phyloP scores from a whole-genome alignment of 2,329 filamentous ascomycete genomes.

The Colletotrichum echinochloae region DNA sequence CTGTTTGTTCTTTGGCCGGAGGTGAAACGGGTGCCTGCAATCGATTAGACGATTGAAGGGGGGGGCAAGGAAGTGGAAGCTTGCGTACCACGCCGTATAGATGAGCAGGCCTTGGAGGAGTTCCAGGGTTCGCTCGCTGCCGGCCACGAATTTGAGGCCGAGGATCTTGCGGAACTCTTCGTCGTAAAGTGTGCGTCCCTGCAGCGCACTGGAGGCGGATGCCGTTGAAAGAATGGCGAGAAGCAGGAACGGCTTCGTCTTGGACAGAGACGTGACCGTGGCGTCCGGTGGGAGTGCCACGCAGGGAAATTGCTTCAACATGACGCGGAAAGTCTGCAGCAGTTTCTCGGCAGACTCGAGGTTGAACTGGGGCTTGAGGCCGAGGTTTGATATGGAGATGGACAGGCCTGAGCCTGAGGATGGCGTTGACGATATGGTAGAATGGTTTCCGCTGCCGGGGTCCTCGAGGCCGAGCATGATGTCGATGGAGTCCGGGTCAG shows the following conservation, averaged over 20 bases:
- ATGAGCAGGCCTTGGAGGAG: conserved; percentile 68
- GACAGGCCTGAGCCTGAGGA: conserved; percentile 42
- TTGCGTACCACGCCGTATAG: conserved; percentile 66
- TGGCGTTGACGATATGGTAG: conserved; percentile 42
- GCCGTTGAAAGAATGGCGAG: conserved; percentile 65
- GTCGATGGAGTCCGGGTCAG: conserved; percentile 41
- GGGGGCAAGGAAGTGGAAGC: neutral
- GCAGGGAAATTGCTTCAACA: conserved; percentile 59
- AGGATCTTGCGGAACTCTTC: conserved; percentile 68
- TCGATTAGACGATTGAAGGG: conserved; percentile 12
- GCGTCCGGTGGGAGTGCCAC: conserved; percentile 55
- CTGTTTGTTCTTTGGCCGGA: conserved; percentile 64
- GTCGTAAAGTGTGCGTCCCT: conserved; percentile 66
- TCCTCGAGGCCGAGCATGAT: conserved; percentile 29
- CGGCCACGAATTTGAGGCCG: conserved; percentile 67
- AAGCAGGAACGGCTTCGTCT: conserved; percentile 63
- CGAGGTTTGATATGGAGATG: conserved; percentile 53
- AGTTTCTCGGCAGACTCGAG: conserved; percentile 63
- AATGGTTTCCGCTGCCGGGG: conserved; percentile 21
- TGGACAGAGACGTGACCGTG: conserved; percentile 58
- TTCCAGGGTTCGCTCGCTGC: conserved; percentile 68
- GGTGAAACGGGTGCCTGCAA: conserved; percentile 65
- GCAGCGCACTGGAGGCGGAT: conserved; percentile 60
- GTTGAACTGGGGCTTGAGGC: conserved; percentile 66
- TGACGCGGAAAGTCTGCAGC: conserved; percentile 57